These are phyloP conservation scores for Bidens hawaiensis DNA, from an alignment of 140 eudicot species.

Conservation along the genomic window DNA sequence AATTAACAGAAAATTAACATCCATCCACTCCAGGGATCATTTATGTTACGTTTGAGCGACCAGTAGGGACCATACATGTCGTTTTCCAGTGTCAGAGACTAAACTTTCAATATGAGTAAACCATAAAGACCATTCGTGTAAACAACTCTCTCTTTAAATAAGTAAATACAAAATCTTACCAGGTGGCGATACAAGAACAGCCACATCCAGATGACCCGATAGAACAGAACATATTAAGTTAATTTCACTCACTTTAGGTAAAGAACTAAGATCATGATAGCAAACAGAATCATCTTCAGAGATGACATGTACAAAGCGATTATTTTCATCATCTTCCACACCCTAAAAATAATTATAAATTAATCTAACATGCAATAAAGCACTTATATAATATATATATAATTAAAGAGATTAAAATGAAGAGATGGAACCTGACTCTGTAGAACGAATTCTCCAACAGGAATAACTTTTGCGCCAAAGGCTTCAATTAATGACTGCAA, in stretches of 20 bases:
- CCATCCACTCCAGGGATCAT: too few species aligned
- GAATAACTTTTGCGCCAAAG: constrained; percentile 64
- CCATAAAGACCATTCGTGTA: too few species aligned
- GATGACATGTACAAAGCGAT: constrained; percentile 49
- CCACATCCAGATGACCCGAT: constrained; percentile 73
- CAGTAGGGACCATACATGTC: too few species aligned
- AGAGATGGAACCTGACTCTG: constrained; percentile 57
- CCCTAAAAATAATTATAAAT: constrained; percentile 32
- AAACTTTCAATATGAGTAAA: too few species aligned
- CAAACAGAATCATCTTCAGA: constrained; percentile 35
- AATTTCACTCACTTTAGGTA: constrained; percentile 56
- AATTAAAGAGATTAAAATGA: not conserved
- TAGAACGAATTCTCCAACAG: constrained; percentile 37
- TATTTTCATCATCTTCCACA: constrained; percentile 42
- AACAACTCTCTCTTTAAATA: too few species aligned
- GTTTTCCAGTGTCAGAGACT: too few species aligned
- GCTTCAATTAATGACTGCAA: constrained; percentile 56
- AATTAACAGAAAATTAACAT: too few species aligned
- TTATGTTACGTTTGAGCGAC: too few species aligned
- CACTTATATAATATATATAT: constrained; percentile 1
- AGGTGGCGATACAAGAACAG: constrained; percentile 56
- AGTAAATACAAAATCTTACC: constrained; percentile 39
- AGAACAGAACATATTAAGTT: constrained; percentile 62
- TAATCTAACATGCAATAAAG: not conserved
- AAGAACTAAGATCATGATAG: constrained; percentile 25